Evolutionary conservation across 1,284 basidiomycete genomes (phyloP).

Genomic region (Ceratobasidium papillatum): DNA sequence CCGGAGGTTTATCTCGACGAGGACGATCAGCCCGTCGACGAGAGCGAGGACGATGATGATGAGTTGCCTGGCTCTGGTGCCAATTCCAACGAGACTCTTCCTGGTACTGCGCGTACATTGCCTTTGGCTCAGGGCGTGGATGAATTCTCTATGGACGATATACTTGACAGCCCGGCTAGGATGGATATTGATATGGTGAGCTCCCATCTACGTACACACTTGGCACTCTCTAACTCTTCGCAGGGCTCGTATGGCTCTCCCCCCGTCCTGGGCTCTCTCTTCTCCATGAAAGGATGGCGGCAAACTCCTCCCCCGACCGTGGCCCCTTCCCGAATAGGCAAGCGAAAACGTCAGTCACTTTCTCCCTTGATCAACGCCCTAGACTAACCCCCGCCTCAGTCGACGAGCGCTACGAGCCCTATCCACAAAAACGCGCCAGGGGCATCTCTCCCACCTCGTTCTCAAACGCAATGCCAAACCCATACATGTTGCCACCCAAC

Average conservation of each 20-base stretch:
- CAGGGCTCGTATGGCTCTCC: constrained; percentile 38
- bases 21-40: constrained; percentile 42
- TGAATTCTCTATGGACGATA: constrained; percentile 36
- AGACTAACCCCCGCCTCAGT: constrained; percentile 11
- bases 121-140: constrained; percentile 23
- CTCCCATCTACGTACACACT: background rate
- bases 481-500: constrained; percentile 18
- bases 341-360: constrained; percentile 44
- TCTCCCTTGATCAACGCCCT: background rate
- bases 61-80: background rate
- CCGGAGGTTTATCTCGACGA: constrained; percentile 43
- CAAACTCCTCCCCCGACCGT: constrained; percentile 44
- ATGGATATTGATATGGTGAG: constrained; percentile 45
- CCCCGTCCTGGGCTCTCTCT: constrained; percentile 35
- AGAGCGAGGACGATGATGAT: constrained; percentile 37
- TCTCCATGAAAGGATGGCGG: constrained; percentile 41
- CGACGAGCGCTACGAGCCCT: constrained; percentile 45
- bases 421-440: constrained; percentile 43
- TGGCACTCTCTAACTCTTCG: background rate
- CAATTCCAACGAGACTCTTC: constrained; percentile 9
- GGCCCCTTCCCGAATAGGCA: constrained; percentile 39
- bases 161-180: constrained; percentile 42
- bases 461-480: constrained; percentile 26
- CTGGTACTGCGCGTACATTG: background rate
- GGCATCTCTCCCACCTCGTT: constrained; percentile 41